Base-by-base conservation (phyloP, 352 stramenopile species). In the Phytopythium mirpurense region DNA sequence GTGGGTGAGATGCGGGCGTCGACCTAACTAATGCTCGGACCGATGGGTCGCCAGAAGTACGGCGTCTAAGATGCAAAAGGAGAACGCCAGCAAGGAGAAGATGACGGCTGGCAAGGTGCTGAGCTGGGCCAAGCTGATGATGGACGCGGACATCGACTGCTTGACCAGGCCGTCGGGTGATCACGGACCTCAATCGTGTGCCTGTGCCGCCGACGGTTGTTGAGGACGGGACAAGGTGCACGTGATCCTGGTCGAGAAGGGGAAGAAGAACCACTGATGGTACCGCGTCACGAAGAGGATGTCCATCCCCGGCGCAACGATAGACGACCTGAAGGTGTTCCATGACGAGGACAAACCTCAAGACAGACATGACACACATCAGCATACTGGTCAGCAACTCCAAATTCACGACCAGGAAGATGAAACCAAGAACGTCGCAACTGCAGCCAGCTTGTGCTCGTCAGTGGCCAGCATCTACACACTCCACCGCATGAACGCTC, bases 251-350 rank as follows among this genome's bases (percentile, higher is more conserved):
- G 93, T 99, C 32, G 94, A 99, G 68, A 97, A 98, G 51, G 93
- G 99, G 67, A 98, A 98, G 74, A 98, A 98, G 60, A 96, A 98
- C 56, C 97, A 98, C 65, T 98, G 98, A 51, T 99, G 96, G 96
- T 94, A 98, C 53, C 85, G 90, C 19, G 96, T 96, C 35, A 98
- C 99, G 75, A 97, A 97, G 68, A 99, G 99, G 96, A 99, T 99
- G 96, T 90, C 93, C 60, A 99, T 99, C 62, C 88, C 98, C 3
- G 96, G 96, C 34, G 79, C 88, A 41, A 98, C 98, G 63, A 83
- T 98, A 37, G 88, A 94, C 36, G 75, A 86, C 19, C 70, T 98
- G 15, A 91, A 96, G 55, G 88, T 83, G 7, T 98, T 98, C 64
- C 77, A 75, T 11, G 95, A 95, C 14, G 90, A 98, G 64, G 86